Evolutionary conservation across 768 basidiomycete genomes (phyloP).

Genomic region (Candolleomyces efflorescens): DNA sequence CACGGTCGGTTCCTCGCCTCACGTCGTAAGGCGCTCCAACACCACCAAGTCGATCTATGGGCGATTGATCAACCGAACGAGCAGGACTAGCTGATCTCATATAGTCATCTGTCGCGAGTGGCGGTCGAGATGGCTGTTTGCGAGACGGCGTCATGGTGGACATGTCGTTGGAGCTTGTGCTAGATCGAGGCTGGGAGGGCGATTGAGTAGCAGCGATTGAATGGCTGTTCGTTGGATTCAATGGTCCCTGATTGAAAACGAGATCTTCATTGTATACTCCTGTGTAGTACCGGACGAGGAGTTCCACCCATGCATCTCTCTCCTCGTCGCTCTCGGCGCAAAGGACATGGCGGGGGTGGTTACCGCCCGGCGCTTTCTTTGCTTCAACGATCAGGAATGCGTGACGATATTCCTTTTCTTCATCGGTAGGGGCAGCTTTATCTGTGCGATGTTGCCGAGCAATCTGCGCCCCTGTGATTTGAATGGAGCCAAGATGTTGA

Average conservation of each 20-base stretch:
- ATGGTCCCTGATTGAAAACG: conserved; percentile 33
- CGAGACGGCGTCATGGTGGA: conserved; percentile 25
- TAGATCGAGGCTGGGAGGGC: conserved; percentile 50
- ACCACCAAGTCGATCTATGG: conserved; percentile 35
- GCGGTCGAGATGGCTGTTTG: conserved; percentile 32
- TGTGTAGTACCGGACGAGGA: conserved; percentile 83
- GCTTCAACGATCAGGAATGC: conserved; percentile 96
- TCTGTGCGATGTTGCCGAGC: conserved; percentile 82
- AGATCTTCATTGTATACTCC: conserved; percentile 77
- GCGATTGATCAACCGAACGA: conserved; percentile 47
- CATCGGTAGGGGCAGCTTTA: conserved; percentile 52
- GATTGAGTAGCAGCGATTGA: conserved; percentile 21
- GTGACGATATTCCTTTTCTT: conserved; percentile 93
- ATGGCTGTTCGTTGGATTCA: conserved; percentile 23
- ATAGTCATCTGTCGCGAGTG: conserved; percentile 33
- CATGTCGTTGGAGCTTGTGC: conserved; percentile 41
- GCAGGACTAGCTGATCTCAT: conserved; percentile 49
- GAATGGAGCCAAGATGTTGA: conserved; percentile 84
- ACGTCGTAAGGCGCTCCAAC: conserved; percentile 27
- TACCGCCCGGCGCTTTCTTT: conserved; percentile 65
- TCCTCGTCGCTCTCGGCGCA: conserved; percentile 96
- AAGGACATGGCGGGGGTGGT: conserved; percentile 81
- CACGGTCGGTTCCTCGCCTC: conserved; percentile 33
- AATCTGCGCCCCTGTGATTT: conserved; percentile 90
- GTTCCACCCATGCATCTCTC: conserved; percentile 92